Evolutionary conservation across 2,329 filamentous ascomycete species (phyloP).

Genomic region (Shiraia sp.): DNA sequence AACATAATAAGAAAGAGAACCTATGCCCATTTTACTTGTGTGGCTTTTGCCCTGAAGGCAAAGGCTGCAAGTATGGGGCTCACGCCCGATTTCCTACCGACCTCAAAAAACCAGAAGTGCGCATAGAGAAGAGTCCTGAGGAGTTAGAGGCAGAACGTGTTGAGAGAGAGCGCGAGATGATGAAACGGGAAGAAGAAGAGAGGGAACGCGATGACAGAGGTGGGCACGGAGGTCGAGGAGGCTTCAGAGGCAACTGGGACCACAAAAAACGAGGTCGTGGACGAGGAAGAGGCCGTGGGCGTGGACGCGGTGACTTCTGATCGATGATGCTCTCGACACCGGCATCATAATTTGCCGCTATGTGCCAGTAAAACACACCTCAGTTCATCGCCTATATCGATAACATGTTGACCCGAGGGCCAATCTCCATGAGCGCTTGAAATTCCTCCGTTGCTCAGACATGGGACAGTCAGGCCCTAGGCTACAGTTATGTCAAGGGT

Average conservation of each 20-base stretch:
- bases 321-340: neutral
- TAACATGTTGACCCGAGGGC: neutral
- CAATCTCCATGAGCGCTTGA: too few species aligned
- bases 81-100: conserved; percentile 83
- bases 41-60: conserved; percentile 90
- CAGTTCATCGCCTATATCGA: neutral
- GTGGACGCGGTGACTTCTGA: conserved; percentile 28
- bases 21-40: conserved; percentile 86
- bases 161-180: conserved; percentile 54
- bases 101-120: conserved; percentile 61
- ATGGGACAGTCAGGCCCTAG: too few species aligned
- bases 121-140: conserved; percentile 72
- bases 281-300: conserved; percentile 26
- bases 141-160: conserved; percentile 65
- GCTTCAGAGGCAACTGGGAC: conserved; percentile 40
- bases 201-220: conserved; percentile 43
- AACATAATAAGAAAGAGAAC: conserved; percentile 75
- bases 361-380: neutral
- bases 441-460: too few species aligned
- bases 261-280: conserved; percentile 37
- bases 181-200: conserved; percentile 47
- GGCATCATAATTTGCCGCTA: neutral
- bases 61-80: conserved; percentile 74
- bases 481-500: too few species aligned
- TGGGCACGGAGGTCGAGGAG: conserved; percentile 34